Conservation (phyloP, 140 eudicot species). For the Bidens hawaiensis region DNA sequence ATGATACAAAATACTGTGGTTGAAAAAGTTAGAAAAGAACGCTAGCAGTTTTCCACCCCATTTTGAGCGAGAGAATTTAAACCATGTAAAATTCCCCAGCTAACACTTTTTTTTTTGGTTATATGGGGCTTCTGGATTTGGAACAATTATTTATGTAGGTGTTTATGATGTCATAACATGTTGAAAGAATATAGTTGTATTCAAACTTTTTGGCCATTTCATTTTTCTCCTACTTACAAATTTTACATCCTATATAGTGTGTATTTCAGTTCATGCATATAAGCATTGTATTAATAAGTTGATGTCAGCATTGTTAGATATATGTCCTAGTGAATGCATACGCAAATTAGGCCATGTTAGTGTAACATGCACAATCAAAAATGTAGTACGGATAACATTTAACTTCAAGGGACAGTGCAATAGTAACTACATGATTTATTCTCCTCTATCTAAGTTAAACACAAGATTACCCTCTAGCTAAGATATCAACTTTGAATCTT, state of each 20-base stretch:
- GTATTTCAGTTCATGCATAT: too few species aligned
- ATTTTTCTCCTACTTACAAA: background rate
- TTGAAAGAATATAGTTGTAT: constrained; percentile 14
- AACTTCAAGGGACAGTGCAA: too few species aligned
- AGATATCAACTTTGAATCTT: too few species aligned
- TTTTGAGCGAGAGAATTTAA: constrained; percentile 18
- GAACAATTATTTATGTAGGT: constrained; percentile 5
- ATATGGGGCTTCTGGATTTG: constrained; percentile 6
- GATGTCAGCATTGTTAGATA: too few species aligned
- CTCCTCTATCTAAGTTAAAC: too few species aligned
- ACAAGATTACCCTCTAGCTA: too few species aligned
- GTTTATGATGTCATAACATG: constrained; percentile 15
- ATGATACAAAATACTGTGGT: constrained; percentile 2
- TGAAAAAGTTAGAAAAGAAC: background rate
- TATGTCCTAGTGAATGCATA: too few species aligned
- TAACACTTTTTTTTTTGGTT: constrained; percentile 17
- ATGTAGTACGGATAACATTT: too few species aligned
- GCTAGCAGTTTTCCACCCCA: constrained; percentile 13
- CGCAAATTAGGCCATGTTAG: too few species aligned
- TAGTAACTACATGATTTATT: too few species aligned
- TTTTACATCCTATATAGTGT: background rate
- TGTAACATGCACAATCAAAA: too few species aligned
- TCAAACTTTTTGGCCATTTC: background rate
- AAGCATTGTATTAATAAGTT: too few species aligned
- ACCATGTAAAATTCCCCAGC: constrained; percentile 18